Conservation (phyloP, 83 land plant genomes). For the Picea abies region DNA sequence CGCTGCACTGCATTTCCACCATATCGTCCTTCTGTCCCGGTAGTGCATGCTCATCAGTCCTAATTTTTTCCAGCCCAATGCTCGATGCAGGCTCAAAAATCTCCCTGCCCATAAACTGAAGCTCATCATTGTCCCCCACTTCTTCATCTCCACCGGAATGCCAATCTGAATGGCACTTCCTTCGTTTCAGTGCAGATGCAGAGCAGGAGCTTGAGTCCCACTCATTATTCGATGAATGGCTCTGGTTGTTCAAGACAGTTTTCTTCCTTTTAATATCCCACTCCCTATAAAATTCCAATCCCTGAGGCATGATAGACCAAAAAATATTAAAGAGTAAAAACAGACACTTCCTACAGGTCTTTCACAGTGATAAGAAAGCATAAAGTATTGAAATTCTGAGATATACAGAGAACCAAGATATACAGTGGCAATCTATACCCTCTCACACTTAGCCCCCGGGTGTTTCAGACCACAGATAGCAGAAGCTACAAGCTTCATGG, state of each 20-base stretch:
- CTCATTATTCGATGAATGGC: neutral
- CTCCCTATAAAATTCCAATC: slow-evolving; percentile 12
- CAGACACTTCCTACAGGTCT: neutral
- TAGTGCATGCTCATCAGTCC: neutral
- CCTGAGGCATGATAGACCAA: slow-evolving; percentile 10
- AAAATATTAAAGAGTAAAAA: neutral
- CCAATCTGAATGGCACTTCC: slow-evolving; percentile 1
- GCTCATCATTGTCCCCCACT: neutral
- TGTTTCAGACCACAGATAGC: slow-evolving; percentile 9
- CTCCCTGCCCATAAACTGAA: neutral
- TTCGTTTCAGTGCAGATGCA: neutral
- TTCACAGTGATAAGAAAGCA: neutral
- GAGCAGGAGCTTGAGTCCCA: slow-evolving; percentile 7
- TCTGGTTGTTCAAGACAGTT: neutral
- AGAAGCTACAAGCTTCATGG: neutral
- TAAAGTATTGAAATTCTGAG: neutral
- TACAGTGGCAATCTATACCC: neutral
- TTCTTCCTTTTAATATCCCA: slow-evolving; percentile 17
- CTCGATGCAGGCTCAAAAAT: neutral
- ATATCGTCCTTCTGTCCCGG: neutral
- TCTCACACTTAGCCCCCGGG: slow-evolving; percentile 11
- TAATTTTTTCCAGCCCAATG: neutral
- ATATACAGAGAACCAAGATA: no score
- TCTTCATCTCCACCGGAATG: slow-evolving; percentile 9
- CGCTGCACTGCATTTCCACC: neutral